A percentile compares a stretch with the other conserved stretches of the same genome.
phyloP scores from a whole-genome alignment of 192 early-diverging fungal species.

The Umbelopsis isabellina region DNA sequence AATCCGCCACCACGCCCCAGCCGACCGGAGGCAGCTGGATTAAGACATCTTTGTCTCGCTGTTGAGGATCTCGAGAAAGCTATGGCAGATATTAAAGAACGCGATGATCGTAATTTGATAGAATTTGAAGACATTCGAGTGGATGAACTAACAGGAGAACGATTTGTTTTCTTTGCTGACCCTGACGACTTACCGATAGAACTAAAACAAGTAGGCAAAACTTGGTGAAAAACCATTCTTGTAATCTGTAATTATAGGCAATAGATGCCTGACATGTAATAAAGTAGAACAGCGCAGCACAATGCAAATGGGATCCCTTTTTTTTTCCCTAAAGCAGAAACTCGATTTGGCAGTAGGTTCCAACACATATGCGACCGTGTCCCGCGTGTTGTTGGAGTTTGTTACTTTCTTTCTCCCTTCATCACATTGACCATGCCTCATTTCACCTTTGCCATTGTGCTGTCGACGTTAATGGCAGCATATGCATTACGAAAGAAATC shows the following conservation, averaged over 20 bases:
- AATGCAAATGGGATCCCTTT: too few species aligned
- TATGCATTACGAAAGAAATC: slow-evolving; percentile 73
- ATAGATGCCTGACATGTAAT: too few species aligned
- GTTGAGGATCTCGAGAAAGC: slow-evolving; percentile 19
- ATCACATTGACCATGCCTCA: slow-evolving; percentile 24
- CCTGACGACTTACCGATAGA: slow-evolving; percentile 25
- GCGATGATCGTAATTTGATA: slow-evolving; percentile 20
- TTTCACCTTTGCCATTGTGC: slow-evolving; percentile 50
- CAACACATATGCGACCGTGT: neutral
- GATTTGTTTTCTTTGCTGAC: slow-evolving; percentile 28
- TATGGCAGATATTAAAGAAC: slow-evolving; percentile 13
- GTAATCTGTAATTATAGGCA: too few species aligned
- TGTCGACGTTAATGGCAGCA: slow-evolving; percentile 52
- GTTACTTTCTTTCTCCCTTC: neutral
- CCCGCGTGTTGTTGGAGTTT: neutral
- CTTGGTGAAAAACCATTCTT: neutral
- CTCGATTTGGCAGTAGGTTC: too few species aligned
- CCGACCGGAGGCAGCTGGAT: slow-evolving; percentile 17
- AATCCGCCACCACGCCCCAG: slow-evolving; percentile 16
- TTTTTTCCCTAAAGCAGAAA: too few species aligned
- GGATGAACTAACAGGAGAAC: slow-evolving; percentile 22
- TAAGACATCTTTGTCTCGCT: slow-evolving; percentile 18
- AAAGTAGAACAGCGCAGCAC: too few species aligned
- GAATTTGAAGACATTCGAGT: slow-evolving; percentile 23
- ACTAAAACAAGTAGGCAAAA: slow-evolving; percentile 20